These are phyloP conservation scores for Sungouiozyma ichnusensis DNA, from an alignment of 805 yeast genomes.

Conservation along the genomic window DNA sequence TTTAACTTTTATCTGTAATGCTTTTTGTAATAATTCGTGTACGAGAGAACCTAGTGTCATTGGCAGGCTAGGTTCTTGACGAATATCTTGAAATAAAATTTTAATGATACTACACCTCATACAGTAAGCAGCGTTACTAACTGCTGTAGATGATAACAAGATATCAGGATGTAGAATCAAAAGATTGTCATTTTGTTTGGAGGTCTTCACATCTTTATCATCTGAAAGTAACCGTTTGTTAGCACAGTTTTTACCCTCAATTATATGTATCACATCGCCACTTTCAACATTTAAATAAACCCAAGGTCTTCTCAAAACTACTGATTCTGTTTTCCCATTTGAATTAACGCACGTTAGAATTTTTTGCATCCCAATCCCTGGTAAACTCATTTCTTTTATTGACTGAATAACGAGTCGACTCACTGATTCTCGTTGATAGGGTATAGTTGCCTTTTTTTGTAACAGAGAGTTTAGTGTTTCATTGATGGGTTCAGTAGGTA, in stretches of 20 bases:
- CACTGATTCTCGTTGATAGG: not conserved
- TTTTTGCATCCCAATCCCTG: slow-evolving; percentile 34
- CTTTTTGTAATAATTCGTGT: slow-evolving; percentile 57
- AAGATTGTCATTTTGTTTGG: slow-evolving; percentile 38
- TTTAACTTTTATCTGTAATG: slow-evolving; percentile 29
- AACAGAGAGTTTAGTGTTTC: not conserved
- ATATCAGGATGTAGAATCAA: slow-evolving; percentile 78
- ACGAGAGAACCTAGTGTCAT: slow-evolving; percentile 73
- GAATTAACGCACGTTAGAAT: slow-evolving; percentile 43
- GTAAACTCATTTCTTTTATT: slow-evolving; percentile 11
- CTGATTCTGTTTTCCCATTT: slow-evolving; percentile 26
- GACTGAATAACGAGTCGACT: slow-evolving; percentile 19
- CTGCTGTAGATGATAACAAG: slow-evolving; percentile 68
- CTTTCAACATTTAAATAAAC: slow-evolving; percentile 36
- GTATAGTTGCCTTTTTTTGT: not conserved
- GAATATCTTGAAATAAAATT: slow-evolving; percentile 44
- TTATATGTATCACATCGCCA: slow-evolving; percentile 53
- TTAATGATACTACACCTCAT: slow-evolving; percentile 57
- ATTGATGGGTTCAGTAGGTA: not conserved
- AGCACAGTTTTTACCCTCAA: slow-evolving; percentile 32
- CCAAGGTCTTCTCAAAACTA: slow-evolving; percentile 57
- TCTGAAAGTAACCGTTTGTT: slow-evolving; percentile 23
- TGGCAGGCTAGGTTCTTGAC: slow-evolving; percentile 51
- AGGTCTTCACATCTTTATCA: slow-evolving; percentile 20
- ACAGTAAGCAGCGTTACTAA: slow-evolving; percentile 69